Evolutionary conservation across 2,329 filamentous ascomycete genomes (phyloP).

Genomic region (Sarocladium kiliense): DNA sequence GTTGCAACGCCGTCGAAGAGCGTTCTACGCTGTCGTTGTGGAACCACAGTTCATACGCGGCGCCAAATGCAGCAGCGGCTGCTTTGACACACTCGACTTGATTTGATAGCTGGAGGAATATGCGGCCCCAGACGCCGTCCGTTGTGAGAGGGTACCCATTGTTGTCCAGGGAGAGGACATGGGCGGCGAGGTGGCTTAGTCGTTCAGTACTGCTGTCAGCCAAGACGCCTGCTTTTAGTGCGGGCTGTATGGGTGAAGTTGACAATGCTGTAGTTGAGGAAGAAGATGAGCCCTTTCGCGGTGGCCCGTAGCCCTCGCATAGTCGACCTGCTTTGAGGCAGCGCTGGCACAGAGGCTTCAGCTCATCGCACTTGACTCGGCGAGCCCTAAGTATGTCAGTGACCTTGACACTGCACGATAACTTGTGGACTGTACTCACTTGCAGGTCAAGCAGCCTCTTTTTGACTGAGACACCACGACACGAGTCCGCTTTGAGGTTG

Average conservation of each 20-base stretch:
- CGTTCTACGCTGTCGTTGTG: not conserved
- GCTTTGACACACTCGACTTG: constrained; percentile 9
- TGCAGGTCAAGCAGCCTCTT: constrained; percentile 7
- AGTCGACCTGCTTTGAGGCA: constrained; percentile 6
- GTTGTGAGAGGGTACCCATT: not conserved
- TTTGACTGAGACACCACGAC: constrained; percentile 10
- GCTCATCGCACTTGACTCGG: constrained; percentile 10
- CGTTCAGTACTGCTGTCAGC: not conserved
- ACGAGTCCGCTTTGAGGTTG: not conserved
- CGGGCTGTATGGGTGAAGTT: constrained; percentile 1
- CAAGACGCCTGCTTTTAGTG: not conserved
- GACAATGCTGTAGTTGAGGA: not conserved
- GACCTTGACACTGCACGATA: not conserved
- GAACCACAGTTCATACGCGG: not conserved
- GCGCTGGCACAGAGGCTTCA: constrained; percentile 6
- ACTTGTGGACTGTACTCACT: not conserved
- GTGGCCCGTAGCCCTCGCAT: constrained; percentile 6
- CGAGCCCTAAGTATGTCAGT: constrained; percentile 4
- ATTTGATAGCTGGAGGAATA: constrained; percentile 8
- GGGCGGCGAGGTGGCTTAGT: constrained; percentile 9
- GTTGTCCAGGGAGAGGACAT: constrained; percentile 1
- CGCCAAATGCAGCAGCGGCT: constrained; percentile 8
- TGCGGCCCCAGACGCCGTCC: constrained; percentile 7
- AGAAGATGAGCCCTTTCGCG: not conserved
- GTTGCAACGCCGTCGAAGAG: not conserved